A percentile compares a stretch with the other conserved stretches of the same genome.
Conservation (phyloP, 192 early-diverging fungal species). For the Coemansia javaensis region DNA sequence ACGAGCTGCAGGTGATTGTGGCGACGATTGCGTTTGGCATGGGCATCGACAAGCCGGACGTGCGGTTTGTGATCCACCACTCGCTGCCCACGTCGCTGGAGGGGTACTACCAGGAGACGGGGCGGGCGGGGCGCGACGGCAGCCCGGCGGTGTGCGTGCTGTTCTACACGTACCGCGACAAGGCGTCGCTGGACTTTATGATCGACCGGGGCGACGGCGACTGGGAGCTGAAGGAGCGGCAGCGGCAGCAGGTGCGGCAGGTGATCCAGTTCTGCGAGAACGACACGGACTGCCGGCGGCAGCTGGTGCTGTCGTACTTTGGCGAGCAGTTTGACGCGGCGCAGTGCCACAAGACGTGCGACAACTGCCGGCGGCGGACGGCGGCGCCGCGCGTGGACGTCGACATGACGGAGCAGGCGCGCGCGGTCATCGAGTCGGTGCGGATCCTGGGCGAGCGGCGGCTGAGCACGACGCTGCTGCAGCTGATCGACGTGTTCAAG, state of each 20-base stretch:
- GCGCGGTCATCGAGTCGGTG: slow-evolving; percentile 53
- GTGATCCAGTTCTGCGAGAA: slow-evolving; percentile 85
- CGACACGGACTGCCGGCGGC: slow-evolving; percentile 76
- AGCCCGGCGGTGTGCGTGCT: slow-evolving; percentile 75
- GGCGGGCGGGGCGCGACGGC: slow-evolving; percentile 93
- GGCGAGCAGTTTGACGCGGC: slow-evolving; percentile 69
- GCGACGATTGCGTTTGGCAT: slow-evolving; percentile 98
- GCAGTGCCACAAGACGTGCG: slow-evolving; percentile 74
- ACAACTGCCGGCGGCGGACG: slow-evolving; percentile 67
- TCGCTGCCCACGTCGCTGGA: slow-evolving; percentile 85
- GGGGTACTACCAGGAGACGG: slow-evolving; percentile 96
- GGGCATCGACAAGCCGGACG: slow-evolving; percentile 96
- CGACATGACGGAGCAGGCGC: slow-evolving; percentile 56
- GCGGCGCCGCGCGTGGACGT: slow-evolving; percentile 16
- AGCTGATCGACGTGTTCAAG: slow-evolving; percentile 70
- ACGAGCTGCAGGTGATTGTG: slow-evolving; percentile 74
- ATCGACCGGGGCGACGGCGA: slow-evolving; percentile 82
- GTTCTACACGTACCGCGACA: slow-evolving; percentile 76
- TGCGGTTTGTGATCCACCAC: slow-evolving; percentile 93
- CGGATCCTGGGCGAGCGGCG: slow-evolving; percentile 21
- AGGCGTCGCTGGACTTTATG: slow-evolving; percentile 64
- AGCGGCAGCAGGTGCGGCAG: slow-evolving; percentile 57
- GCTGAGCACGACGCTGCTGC: slow-evolving; percentile 60
- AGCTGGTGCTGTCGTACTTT: slow-evolving; percentile 87
- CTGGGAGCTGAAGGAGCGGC: slow-evolving; percentile 74